Conservation (phyloP, 2,329 filamentous ascomycete genomes). For the Aspergillus japonicus region DNA sequence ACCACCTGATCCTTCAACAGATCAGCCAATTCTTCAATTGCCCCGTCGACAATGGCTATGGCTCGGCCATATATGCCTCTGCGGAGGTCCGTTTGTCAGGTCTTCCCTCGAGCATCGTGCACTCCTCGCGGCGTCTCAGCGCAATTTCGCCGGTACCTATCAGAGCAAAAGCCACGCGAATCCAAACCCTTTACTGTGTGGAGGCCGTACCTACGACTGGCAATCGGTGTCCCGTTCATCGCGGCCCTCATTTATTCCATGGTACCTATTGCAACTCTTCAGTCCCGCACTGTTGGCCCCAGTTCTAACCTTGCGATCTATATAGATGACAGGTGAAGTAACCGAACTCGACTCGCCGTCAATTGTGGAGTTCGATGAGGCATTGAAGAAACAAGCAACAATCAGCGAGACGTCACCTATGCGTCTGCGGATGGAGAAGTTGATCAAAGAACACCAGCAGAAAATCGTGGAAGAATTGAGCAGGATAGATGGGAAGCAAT, state of each 20-base stretch:
- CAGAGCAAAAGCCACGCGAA: constrained; percentile 22
- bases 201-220: constrained; percentile 49
- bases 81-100: constrained; percentile 32
- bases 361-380: constrained; percentile 80
- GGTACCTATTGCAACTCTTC: constrained; percentile 33
- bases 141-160: constrained; percentile 28
- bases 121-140: constrained; percentile 19
- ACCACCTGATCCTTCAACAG: constrained; percentile 17
- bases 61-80: constrained; percentile 34
- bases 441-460: constrained; percentile 90
- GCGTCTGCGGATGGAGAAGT: constrained; percentile 95
- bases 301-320: constrained; percentile 8
- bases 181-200: constrained; percentile 39
- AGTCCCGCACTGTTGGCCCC: background rate
- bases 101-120: constrained; percentile 25
- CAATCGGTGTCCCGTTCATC: constrained; percentile 51
- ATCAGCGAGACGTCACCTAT: constrained; percentile 81
- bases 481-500: constrained; percentile 76
- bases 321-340: constrained; percentile 39
- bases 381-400: constrained; percentile 74
- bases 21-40: constrained; percentile 19
- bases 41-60: constrained; percentile 31
- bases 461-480: constrained; percentile 82
- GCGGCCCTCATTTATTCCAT: constrained; percentile 52
- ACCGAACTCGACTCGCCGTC: constrained; percentile 51